These are phyloP conservation scores for Asparagopsis taxiformis DNA, from an alignment of 31 red algal genomes.

Conservation along the genomic window DNA sequence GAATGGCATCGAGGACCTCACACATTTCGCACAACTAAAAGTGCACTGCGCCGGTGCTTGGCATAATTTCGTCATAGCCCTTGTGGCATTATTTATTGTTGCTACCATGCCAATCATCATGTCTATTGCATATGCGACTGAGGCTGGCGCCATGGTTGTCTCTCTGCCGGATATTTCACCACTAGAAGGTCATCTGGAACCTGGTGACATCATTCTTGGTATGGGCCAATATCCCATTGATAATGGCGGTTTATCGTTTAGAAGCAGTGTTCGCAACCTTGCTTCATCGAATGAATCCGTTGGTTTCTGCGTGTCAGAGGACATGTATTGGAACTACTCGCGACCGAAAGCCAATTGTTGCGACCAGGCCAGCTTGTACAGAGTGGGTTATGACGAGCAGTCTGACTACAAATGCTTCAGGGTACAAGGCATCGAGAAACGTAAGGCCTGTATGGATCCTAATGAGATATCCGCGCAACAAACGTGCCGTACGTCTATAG, in stretches of 20 bases:
- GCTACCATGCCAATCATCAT: conserved; percentile 25
- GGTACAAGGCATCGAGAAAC: conserved; percentile 1
- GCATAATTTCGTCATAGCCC: conserved; percentile 59
- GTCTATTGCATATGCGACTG: conserved; percentile 5
- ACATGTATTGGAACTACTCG: conserved; percentile 4
- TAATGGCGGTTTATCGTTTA: conserved; percentile 26
- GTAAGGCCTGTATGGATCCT: conserved; percentile 8
- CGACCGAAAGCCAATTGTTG: not conserved
- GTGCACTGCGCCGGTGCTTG: conserved; percentile 80
- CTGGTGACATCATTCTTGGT: conserved; percentile 44
- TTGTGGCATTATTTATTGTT: conserved; percentile 18
- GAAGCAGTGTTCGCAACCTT: conserved; percentile 15
- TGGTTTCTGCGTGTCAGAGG: conserved; percentile 55
- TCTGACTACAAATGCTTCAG: conserved; percentile 16
- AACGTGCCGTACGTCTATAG: conserved; percentile 10
- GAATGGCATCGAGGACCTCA: conserved; percentile 16
- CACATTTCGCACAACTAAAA: conserved; percentile 26
- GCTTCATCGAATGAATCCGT: conserved; percentile 4
- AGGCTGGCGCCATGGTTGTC: conserved; percentile 46
- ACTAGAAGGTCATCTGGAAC: too few relatives aligned
- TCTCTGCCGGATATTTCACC: too few relatives aligned
- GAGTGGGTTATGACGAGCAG: not conserved
- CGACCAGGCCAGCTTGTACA: not conserved
- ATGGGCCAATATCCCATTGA: conserved; percentile 20
- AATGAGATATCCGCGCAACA: conserved; percentile 1